Evolutionary conservation across 768 basidiomycete genomes (phyloP), one percentile per base, ranked within the genome.

Genomic region (Mycena albidolilacea): DNA sequence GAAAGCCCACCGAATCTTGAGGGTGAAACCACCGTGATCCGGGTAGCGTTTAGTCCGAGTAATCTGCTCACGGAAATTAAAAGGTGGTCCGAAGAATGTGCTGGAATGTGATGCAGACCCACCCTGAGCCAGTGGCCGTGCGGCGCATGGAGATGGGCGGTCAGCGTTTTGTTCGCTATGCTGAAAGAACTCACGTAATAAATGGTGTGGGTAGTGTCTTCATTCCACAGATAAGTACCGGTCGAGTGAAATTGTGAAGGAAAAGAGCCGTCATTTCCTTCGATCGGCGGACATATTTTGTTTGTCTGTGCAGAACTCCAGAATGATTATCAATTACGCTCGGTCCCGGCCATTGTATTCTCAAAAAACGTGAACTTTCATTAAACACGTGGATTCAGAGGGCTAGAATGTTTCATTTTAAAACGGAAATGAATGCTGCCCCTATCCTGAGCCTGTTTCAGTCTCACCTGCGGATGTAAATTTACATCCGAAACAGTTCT

Each of bases 121-220:
- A 95, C 93, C 79, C 94, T 88, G 71, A 96, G 86, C 95, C 94
- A 95, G 78, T 96, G 95, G 62, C 95, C 95, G 78, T 90, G 90
- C 71, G 64, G 63, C 14, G 35, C 3, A 68, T 35, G 63, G 35
- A 69, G 19, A 65, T 60, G 35, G 58, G 8, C 14, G 14, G 60
- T 30, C 19, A 59, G 23, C 44, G 35, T 23, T 37, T 41, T 30
- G 17, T 30, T 19, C 15, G 1, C 38, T 5, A 10, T 35, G 12
- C 8, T 35, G 8, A n/a, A n/a, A 41, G 19, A 30, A 68, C 71
- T 35, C 50, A 68, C 66, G 86, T 96, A 96, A 85, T 94, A 95
- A 69, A 96, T 95, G 17, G 94, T 96, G 80, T 96, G 95, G 8
- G 93, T 95, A 0, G 93, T 94, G 78, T 95, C 95, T 95, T 43